Base-by-base conservation (phyloP, 345 rosid genomes). In the Physaria fendleri region DNA sequence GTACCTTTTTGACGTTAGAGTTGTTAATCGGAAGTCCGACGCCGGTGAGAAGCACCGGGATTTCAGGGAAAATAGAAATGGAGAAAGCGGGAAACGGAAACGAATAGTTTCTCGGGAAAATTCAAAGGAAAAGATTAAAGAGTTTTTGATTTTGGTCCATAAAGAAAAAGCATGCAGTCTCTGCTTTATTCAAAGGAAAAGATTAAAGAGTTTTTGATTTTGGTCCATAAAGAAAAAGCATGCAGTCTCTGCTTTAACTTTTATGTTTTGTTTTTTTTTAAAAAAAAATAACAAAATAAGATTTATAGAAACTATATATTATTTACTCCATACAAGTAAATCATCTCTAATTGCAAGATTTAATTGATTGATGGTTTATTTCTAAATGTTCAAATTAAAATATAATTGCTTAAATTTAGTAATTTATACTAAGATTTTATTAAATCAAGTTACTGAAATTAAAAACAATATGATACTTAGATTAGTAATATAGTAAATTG, bases 191-290 rank as follows among this genome's bases (percentile, higher is more conserved):
- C 33, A 4, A 24, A 59, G 59, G 21, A 38, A 50, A 41, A 33
- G 45, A 20, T 32, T n/a, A 59, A 50, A 34, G 54, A 2, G 12
- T 4, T 28, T 38, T 38, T 2, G 17, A 7, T 2, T 13, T 33
- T 29, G 28, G 52, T 58, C 66, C 66, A 68, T 68, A 59, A 59
- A 68, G 66, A 24, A 41, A 67, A 68, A 68, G 55, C 40, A 6
- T 59, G 55, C 40, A 3, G 25, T 40, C 46, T 24, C 54, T 1
- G 46, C 62, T 55, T 47, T 45, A 46, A 11, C 20, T 42, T 56
- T 66, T 56, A 16, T 44, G 11, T 32, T 16, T 43, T 16, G 27
- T 32, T 11, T 25, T 28, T n/a, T 22, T n/a, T n/a, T n/a, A n/a
- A n/a, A n/a, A n/a, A n/a, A n/a, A n/a, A n/a, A n/a, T n/a, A n/a